Evolutionary conservation across 257 asterid species (phyloP).

Genomic region (Solanum corneliomulleri): DNA sequence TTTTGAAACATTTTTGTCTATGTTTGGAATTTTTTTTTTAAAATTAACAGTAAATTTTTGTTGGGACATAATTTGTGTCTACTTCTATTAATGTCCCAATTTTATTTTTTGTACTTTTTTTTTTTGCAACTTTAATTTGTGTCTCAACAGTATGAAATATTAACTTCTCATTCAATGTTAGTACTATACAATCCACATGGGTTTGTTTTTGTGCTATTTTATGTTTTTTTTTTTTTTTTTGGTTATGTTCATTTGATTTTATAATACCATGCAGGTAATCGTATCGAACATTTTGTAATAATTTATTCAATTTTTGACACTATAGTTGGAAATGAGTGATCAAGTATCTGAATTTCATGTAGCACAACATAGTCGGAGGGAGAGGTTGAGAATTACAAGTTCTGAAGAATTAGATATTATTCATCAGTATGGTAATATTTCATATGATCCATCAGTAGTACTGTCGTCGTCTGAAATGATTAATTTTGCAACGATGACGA

Average conservation of each 20-base stretch:
- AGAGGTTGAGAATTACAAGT: slow-evolving; percentile 36
- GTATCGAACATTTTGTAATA: not conserved
- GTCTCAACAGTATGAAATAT: not conserved
- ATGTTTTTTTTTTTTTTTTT: not conserved
- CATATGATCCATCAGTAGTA: slow-evolving; percentile 16
- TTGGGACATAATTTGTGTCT: not conserved
- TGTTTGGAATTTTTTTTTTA: not conserved
- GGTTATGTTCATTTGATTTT: not conserved
- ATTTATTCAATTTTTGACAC: not conserved
- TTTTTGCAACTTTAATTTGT: not conserved
- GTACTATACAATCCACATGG: not conserved
- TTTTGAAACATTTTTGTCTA: not conserved
- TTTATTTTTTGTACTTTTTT: not conserved
- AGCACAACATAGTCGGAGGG: slow-evolving; percentile 72
- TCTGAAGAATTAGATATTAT: slow-evolving; percentile 7
- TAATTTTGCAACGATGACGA: not conserved
- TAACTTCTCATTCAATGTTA: not conserved
- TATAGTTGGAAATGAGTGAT: slow-evolving; percentile 26
- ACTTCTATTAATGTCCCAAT: not conserved
- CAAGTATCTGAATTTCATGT: slow-evolving; percentile 46
- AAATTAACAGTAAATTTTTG: not conserved
- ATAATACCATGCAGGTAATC: not conserved
- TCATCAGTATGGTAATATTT: slow-evolving; percentile 18
- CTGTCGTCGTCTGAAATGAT: slow-evolving; percentile 29
- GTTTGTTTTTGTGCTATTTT: not conserved